Conservation (phyloP, 192 early-diverging fungal species). For the Nowakowskiella sp. region DNA sequence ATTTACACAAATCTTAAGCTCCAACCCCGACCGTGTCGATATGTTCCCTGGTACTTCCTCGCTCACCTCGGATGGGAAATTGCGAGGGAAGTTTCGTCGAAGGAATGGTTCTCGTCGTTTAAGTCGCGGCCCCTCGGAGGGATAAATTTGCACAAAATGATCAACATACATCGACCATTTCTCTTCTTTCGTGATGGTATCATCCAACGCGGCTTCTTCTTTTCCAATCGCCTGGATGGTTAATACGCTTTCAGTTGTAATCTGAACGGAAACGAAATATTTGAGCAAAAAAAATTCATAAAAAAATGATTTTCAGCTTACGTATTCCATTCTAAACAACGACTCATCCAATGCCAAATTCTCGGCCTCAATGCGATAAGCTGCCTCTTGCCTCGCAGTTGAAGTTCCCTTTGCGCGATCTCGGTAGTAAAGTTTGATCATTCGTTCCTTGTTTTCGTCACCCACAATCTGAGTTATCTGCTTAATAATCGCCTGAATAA, state of each 20-base stretch:
- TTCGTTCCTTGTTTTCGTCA: conserved; percentile 58
- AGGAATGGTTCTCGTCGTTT: conserved; percentile 62
- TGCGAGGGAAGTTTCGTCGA: conserved; percentile 55
- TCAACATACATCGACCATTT: conserved; percentile 93
- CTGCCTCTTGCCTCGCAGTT: conserved; percentile 37
- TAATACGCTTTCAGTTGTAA: conserved; percentile 54
- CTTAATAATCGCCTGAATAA: conserved; percentile 73
- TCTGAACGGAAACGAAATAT: conserved; percentile 4
- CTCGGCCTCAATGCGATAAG: conserved; percentile 44
- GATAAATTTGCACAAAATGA: conserved; percentile 81
- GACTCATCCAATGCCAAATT: conserved; percentile 57
- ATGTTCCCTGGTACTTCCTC: conserved; percentile 46
- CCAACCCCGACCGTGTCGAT: conserved; percentile 67
- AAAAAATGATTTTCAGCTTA: no score
- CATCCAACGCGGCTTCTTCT: conserved; percentile 78
- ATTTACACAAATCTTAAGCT: conserved; percentile 95
- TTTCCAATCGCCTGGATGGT: conserved; percentile 83
- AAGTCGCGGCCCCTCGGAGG: conserved; percentile 72
- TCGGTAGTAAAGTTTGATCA: conserved; percentile 31
- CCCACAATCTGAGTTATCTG: conserved; percentile 60
- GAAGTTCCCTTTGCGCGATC: conserved; percentile 34
- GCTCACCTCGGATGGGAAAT: no score
- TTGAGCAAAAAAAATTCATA: background rate
- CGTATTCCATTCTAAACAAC: conserved; percentile 72
- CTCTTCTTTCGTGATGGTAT: conserved; percentile 77